Evolutionary conservation across 192 early-diverging fungal genomes (phyloP).

Genomic region (Cetraspora pellucida): DNA sequence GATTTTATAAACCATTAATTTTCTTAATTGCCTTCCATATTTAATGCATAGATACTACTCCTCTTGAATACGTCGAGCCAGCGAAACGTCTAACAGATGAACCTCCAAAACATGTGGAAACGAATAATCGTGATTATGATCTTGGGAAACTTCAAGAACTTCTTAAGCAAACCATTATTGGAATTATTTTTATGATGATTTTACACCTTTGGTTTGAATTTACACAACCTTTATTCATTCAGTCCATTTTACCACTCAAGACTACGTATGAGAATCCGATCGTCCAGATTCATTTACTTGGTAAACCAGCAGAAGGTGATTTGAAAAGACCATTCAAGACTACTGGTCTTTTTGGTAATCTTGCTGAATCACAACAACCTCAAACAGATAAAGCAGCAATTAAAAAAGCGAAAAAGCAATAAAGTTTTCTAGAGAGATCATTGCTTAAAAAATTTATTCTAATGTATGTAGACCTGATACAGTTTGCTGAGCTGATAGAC

Average conservation of each 20-base stretch:
- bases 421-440: slow-evolving; percentile 38
- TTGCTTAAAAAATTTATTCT: too few relatives aligned
- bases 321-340: slow-evolving; percentile 85
- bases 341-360: slow-evolving; percentile 69
- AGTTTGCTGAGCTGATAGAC: background rate
- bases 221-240: slow-evolving; percentile 85
- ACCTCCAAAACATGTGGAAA: slow-evolving; percentile 57
- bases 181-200: slow-evolving; percentile 70
- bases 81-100: slow-evolving; percentile 54
- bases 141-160: slow-evolving; percentile 64
- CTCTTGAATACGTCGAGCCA: slow-evolving; percentile 78
- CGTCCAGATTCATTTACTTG: slow-evolving; percentile 79
- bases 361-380: slow-evolving; percentile 46
- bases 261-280: slow-evolving; percentile 70
- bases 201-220: slow-evolving; percentile 90
- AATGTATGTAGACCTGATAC: too few relatives aligned
- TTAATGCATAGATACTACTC: slow-evolving; percentile 65
- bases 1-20: background rate
- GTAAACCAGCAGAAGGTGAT: slow-evolving; percentile 72
- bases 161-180: slow-evolving; percentile 70
- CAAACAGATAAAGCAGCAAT: slow-evolving; percentile 57
- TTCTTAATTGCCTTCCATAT: background rate
- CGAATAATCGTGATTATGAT: slow-evolving; percentile 79
- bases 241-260: slow-evolving; percentile 78
- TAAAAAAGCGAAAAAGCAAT: slow-evolving; percentile 52